Evolutionary conservation across 768 basidiomycete species (phyloP).

Genomic region (Hypsizygus marmoreus): DNA sequence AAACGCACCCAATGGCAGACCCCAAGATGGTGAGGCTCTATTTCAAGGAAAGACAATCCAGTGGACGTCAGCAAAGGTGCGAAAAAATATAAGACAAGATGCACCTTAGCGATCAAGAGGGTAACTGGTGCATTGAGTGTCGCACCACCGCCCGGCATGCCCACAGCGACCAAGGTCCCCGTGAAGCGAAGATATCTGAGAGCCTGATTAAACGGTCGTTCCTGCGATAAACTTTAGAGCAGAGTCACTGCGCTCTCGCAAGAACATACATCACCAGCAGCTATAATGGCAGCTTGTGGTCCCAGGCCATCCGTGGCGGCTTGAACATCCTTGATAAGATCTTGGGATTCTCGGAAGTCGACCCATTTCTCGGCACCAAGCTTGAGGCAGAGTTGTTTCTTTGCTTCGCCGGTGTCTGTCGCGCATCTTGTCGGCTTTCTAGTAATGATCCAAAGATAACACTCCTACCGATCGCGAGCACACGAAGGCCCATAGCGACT

Average conservation of each 20-base stretch:
- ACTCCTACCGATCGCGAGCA: slow-evolving; percentile 46
- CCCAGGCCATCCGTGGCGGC: slow-evolving; percentile 66
- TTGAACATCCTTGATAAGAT: slow-evolving; percentile 63
- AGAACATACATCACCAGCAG: slow-evolving; percentile 48
- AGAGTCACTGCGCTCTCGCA: neutral
- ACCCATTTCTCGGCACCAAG: slow-evolving; percentile 70
- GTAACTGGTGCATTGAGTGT: slow-evolving; percentile 54
- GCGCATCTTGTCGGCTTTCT: slow-evolving; percentile 22
- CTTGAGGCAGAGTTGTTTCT: slow-evolving; percentile 56
- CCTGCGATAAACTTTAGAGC: slow-evolving; percentile 18
- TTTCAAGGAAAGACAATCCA: slow-evolving; percentile 7
- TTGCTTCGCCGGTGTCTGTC: slow-evolving; percentile 72
- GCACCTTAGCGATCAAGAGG: slow-evolving; percentile 36
- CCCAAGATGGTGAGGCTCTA: slow-evolving; percentile 48
- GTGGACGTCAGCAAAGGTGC: too few relatives aligned
- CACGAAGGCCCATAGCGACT: slow-evolving; percentile 70
- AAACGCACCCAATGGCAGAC: slow-evolving; percentile 36
- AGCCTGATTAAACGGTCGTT: slow-evolving; percentile 50
- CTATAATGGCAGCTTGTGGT: slow-evolving; percentile 67
- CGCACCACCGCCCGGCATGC: slow-evolving; percentile 52
- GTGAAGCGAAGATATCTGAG: slow-evolving; percentile 68
- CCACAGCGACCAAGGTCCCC: slow-evolving; percentile 75
- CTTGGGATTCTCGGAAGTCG: slow-evolving; percentile 68
- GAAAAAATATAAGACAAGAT: slow-evolving; percentile 4
- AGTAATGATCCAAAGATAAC: neutral